Percentiles rank a stretch among this genome's conserved stretches.
These are phyloP conservation scores for Russula griseocarnosa DNA, from an alignment of 768 basidiomycete species.

Conservation along the genomic window DNA sequence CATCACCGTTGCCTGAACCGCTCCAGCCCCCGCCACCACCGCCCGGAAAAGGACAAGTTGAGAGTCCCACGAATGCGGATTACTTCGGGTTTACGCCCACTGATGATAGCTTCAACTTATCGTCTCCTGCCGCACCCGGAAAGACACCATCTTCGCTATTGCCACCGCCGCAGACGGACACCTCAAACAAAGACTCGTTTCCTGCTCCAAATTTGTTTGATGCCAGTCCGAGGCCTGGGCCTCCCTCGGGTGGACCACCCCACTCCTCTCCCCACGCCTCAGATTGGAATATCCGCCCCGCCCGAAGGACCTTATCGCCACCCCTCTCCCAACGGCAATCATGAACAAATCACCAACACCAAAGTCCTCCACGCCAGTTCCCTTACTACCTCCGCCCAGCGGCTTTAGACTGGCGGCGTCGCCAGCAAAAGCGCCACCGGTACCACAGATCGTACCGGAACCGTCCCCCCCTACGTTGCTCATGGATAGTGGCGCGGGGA, in stretches of 20 bases:
- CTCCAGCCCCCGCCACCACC: constrained; percentile 18
- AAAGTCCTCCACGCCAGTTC: constrained; percentile 3
- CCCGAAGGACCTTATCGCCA: constrained; percentile 8
- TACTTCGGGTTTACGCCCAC: constrained; percentile 13
- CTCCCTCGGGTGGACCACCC: constrained; percentile 3
- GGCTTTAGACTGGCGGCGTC: constrained; percentile 1
- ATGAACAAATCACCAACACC: constrained; percentile 8
- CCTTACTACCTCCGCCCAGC: constrained; percentile 21
- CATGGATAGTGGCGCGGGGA: not conserved
- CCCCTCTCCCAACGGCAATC: not conserved
- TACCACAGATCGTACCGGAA: constrained; percentile 12
- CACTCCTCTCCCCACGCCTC: not conserved
- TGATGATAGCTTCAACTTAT: not conserved
- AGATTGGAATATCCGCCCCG: not conserved
- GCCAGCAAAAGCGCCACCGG: not conserved
- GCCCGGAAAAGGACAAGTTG: not conserved
- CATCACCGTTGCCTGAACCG: constrained; percentile 16
- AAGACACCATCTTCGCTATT: not conserved
- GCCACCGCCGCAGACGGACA: not conserved
- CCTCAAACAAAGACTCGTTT: not conserved
- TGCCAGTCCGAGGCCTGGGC: not conserved
- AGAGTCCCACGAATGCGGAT: constrained; percentile 12
- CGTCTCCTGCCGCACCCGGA: not conserved
- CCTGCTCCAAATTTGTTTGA: not conserved
- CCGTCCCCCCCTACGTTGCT: constrained; percentile 27